Base-by-base conservation (phyloP, 2,329 filamentous ascomycete genomes). In the Fusarium sp. region DNA sequence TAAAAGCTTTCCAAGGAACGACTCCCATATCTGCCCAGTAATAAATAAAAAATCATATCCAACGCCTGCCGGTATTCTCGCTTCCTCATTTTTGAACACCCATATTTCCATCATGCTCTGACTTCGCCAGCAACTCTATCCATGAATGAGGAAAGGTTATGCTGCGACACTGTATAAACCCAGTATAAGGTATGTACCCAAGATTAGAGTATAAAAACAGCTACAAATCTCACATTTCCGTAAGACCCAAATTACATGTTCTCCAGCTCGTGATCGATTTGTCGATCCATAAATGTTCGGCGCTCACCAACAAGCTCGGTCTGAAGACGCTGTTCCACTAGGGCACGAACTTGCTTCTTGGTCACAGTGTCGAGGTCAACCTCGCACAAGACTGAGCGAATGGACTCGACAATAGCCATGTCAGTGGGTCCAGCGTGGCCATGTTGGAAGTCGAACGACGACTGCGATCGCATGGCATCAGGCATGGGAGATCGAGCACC, bases 341-440 rank as follows among this genome's bases (percentile, higher is more conserved):
- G 87, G 6, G 93, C 95, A 54, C 93, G 88, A 61, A 96, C 92
- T 83, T 98, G 95, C 85, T 99, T 99, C 90, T 98, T 99, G 10
- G 96, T 99, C 50, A 98, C 93, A n/a, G 89, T 95, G 80, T 99
- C 96, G 44, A 99, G 86, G 80, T 99, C 95, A 1, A 98, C 94
- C 77, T 98, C 95, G 18, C 87, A 83, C 69, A 99, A 85, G 75
- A 96, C 96, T 54, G 87, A 85, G 77, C 94, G 92, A 69, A 98
- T 95, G 3, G 93, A 92, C 67, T 97, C 93, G 20, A 93, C 87
- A 71, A 99, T 98, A 67, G 90, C 88, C 48, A 85, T 85, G 76
- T 98, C 95, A 72, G 92, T 93, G 1, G 94, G 93, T 0, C 93
- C 94, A 27, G 84, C 85, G 60, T 84, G 80, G 46, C 85, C 85